Evolutionary conservation across 2,329 filamentous ascomycete genomes (phyloP), one percentile per base, ranked within the genome.

Genomic region (Daldinia eschscholtzii): DNA sequence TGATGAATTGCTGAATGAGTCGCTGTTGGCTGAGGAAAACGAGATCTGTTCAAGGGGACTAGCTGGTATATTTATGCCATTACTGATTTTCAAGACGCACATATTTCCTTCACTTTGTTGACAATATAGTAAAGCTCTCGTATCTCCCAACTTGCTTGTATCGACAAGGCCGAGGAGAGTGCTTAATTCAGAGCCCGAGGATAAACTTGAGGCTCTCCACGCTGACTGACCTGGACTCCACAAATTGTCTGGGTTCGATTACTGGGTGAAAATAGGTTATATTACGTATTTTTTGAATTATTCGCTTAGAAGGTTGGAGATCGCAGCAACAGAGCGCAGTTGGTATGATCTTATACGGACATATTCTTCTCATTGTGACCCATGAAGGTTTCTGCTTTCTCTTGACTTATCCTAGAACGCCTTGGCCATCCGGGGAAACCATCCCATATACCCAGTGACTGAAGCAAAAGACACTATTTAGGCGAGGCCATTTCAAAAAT

Each of bases 231-330:
- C 20, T 39, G 20, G 37, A 30, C 30, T 35, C 52, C 20, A 42
- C 23, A 33, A 50, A n/a, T 12, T 44, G 9, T 18, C 37, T n/a
- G 26, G 28, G 28, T 28, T 50, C 12, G n/a, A 48, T 46, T 15
- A 1, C 42, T 48, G 4, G 20, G 26, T 56, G 30, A 37, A 61
- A 70, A 56, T 58, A 70, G 65, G 62, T 68, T 70, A 68, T 70
- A 68, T 70, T 68, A 64, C 59, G 68, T 55, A 55, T 55, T 4
- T 20, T 35, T 12, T 15, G 15, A 35, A 41, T 26, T 39, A 46
- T 35, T 7, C 35, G 9, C 18, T 20, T 20, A 5, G 4, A 48
- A 50, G 39, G 64, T 57, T 57, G 42, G 57, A 61, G 42, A 6
- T 46, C 41, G 30, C 30, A 57, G 57, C 39, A 60, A 42, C 10